Conservation (phyloP, 257 asterid species). For the Lycium barbarum region DNA sequence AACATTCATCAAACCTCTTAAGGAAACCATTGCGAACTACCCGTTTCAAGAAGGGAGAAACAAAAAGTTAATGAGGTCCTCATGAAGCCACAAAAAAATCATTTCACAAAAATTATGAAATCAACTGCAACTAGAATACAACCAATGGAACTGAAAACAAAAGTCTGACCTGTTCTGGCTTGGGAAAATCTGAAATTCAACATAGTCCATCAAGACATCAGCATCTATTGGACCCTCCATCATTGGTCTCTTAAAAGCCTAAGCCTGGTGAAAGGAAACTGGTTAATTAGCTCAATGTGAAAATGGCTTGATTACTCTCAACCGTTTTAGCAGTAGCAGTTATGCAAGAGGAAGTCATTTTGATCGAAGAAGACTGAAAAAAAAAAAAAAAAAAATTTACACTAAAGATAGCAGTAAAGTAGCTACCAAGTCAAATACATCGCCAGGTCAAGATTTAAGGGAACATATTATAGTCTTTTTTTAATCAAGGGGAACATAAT, state of each 20-base stretch:
- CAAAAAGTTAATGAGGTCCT: background rate
- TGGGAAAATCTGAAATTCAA: constrained; percentile 76
- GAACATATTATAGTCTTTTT: background rate
- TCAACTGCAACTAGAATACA: background rate
- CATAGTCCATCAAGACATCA: constrained; percentile 55
- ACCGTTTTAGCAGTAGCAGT: background rate
- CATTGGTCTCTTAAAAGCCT: constrained; percentile 37
- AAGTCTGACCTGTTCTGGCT: constrained; percentile 71
- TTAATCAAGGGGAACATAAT: background rate
- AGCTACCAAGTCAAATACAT: constrained; percentile 20
- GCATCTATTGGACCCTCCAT: constrained; percentile 68
- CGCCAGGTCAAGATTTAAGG: background rate
- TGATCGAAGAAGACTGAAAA: background rate
- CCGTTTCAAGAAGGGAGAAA: background rate
- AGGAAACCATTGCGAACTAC: background rate
- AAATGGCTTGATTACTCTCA: constrained; percentile 1
- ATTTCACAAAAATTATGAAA: background rate
- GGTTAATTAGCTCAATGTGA: background rate
- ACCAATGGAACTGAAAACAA: background rate
- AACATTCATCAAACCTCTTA: background rate
- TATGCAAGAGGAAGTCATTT: constrained; percentile 8
- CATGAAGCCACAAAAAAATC: background rate
- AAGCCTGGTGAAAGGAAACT: constrained; percentile 40
- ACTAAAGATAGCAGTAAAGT: background rate
- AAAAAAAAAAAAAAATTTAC: background rate